Base-by-base conservation (phyloP, 1,284 basidiomycete genomes). In the Rhodotorula sp. region DNA sequence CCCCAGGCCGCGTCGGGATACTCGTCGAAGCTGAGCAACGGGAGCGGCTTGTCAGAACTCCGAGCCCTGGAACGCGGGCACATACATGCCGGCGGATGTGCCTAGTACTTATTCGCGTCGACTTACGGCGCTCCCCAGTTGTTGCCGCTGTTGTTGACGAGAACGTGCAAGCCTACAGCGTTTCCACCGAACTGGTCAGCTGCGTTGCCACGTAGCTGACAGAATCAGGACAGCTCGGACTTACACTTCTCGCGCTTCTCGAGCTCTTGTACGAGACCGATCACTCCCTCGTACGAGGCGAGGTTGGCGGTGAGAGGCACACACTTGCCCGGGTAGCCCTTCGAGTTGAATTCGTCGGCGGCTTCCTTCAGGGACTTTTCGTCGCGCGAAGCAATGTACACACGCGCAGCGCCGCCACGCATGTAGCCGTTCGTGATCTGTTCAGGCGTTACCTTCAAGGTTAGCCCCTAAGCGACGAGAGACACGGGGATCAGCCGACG, bases 381-480 rank as follows among this genome's bases (percentile, higher is more conserved):
- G 43, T 86, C 85, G 48, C 89, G 86, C 6, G 88, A 87, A 3
- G 87, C 86, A 75, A 90, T 89, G 81, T 90, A 91, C 43, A 90
- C 88, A 4, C 58, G 54, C 84, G 86, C 88, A 21, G 87, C 87
- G 16, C 88, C 88, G 73, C 89, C 90, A 71, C 81, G 84, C 47
- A 90, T 85, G 78, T 86, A 90, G 16, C 87, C 88, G 8, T 86
- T 84, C 1, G 89, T 86, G 73, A 90, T 89, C 89, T 90, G 74
- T 6, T 1, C 10, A 8, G 10, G 16, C 5, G 65, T 61, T 14
- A 8, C 2, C 21, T 43, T 43, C 10, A 12, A 26, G 31, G 31
- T 57, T 15, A 60, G 60, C 46, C 3, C n/a, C 43, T 47, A 15
- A 10, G 26, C 10, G 56, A 15, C 0, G 56, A 6, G 31, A 23